phyloP scores from a whole-genome alignment of 1,284 basidiomycete genomes.

The Heterobasidion parviporum region DNA sequence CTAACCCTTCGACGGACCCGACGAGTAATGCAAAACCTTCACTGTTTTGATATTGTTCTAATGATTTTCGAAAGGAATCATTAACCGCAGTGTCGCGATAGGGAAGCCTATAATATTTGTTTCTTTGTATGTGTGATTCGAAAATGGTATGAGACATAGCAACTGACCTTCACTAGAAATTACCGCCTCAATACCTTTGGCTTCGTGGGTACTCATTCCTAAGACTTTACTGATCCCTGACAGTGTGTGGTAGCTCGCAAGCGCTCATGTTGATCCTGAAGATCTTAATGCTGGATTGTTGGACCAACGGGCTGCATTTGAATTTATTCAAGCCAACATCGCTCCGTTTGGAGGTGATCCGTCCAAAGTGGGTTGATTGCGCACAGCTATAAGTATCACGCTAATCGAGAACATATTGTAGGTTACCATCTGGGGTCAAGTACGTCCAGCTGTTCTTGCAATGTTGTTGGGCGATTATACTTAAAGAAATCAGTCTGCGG shows the following conservation, averaged over 20 bases:
- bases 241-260: slow-evolving; percentile 33
- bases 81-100: slow-evolving; percentile 32
- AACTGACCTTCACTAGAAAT: slow-evolving; percentile 27
- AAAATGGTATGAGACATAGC: no score
- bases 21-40: background rate
- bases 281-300: slow-evolving; percentile 48
- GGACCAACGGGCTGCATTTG: slow-evolving; percentile 49
- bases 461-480: background rate
- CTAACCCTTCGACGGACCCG: background rate
- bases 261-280: slow-evolving; percentile 33
- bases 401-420: slow-evolving; percentile 12
- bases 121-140: slow-evolving; percentile 30
- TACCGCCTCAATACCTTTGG: slow-evolving; percentile 54
- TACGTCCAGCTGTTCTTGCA: slow-evolving; percentile 13
- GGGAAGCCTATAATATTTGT: slow-evolving; percentile 49
- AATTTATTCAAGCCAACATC: slow-evolving; percentile 56
- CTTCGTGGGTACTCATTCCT: slow-evolving; percentile 31
- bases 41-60: background rate
- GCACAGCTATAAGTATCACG: no score
- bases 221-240: background rate
- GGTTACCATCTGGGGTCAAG: slow-evolving; percentile 58
- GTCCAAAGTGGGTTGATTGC: slow-evolving; percentile 29
- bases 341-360: slow-evolving; percentile 58
- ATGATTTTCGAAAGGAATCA: background rate
- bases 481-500: slow-evolving; percentile 35